A percentile compares a stretch with the other conserved stretches of the same genome.
These are phyloP conservation scores for Fusarium ambrosium DNA, from an alignment of 2,329 filamentous ascomycete species.

Conservation along the genomic window DNA sequence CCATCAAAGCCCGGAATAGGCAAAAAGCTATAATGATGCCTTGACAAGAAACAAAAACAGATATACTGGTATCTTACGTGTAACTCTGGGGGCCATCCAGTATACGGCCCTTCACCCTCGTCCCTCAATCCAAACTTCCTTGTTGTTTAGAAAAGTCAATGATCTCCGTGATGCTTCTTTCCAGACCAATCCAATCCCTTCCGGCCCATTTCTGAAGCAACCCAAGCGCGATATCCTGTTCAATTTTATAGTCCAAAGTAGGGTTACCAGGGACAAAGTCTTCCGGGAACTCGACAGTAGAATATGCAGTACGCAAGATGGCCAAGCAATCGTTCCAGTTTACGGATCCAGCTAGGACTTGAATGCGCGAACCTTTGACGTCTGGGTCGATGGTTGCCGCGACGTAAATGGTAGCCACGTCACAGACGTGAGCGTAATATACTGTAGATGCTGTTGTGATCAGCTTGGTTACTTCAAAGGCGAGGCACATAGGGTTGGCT, in stretches of 20 bases:
- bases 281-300: background rate
- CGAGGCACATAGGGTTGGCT: background rate
- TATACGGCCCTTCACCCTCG: background rate
- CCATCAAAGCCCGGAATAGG: background rate
- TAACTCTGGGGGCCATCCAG: background rate
- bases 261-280: background rate
- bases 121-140: background rate
- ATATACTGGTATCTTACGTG: background rate
- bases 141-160: background rate
- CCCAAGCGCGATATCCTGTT: slow-evolving; percentile 5
- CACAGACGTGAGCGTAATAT: background rate
- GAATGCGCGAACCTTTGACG: slow-evolving; percentile 2
- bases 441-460: background rate
- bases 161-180: slow-evolving; percentile 2
- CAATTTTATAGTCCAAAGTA: background rate
- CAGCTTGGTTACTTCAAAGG: background rate
- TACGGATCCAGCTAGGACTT: background rate
- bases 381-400: background rate
- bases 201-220: slow-evolving; percentile 13
- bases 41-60: background rate
- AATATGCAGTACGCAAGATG: slow-evolving; percentile 4
- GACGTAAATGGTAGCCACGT: background rate
- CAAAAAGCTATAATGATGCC: background rate
- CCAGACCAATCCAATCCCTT: background rate
- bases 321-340: background rate